Conservation (phyloP, 441 rosid species). For the Corymbia calophylla region DNA sequence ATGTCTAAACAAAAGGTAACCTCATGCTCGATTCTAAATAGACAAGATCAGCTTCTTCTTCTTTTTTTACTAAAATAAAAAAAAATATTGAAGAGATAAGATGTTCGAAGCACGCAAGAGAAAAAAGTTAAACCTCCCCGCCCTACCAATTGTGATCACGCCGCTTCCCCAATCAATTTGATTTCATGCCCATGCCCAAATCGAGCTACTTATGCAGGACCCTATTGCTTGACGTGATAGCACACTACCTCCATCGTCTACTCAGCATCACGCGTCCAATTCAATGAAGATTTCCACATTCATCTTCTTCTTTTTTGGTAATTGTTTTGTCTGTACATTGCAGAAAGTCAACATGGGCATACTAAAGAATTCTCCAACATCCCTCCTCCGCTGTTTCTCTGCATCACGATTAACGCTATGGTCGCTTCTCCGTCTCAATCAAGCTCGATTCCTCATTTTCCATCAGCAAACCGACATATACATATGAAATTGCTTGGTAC, state of each 20-base stretch:
- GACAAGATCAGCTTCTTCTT: not conserved
- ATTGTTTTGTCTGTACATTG: not conserved
- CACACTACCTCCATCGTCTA: not conserved
- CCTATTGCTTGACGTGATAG: not conserved
- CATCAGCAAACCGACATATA: not conserved
- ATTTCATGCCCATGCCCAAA: not conserved
- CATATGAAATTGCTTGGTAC: not conserved
- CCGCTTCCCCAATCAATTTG: not conserved
- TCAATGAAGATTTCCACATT: not conserved
- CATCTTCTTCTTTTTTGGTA: not conserved
- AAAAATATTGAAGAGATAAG: not conserved
- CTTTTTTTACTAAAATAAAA: not conserved
- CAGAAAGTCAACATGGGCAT: not conserved
- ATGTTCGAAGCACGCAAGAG: not conserved
- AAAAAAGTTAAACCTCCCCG: not conserved
- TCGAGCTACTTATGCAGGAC: not conserved
- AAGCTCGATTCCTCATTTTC: not conserved
- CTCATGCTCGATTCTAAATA: not conserved
- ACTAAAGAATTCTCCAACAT: not conserved
- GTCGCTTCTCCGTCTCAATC: not conserved
- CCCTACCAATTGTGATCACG: not conserved
- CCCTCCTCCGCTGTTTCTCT: not conserved
- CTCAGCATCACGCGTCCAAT: not conserved
- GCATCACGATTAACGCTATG: not conserved
- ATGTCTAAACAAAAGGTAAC: not conserved